Evolutionary conservation across 176 grass and related monocot genomes (phyloP).

Genomic region (Alopecurus myosuroides): DNA sequence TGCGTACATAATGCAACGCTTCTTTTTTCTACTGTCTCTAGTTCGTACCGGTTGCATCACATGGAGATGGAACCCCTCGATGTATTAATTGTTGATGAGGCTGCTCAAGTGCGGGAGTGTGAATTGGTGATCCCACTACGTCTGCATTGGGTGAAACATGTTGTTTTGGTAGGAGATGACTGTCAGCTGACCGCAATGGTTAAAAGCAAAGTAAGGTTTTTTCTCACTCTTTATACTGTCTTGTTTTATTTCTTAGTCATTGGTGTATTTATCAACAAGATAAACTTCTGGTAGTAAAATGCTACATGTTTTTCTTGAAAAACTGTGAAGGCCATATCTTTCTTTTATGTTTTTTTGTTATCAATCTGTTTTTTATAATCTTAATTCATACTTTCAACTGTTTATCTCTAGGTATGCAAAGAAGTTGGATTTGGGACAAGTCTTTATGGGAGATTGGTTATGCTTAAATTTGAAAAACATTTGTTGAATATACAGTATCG

Average conservation of each 20-base stretch:
- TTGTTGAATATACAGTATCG: no score
- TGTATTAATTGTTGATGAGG: slow-evolving; percentile 73
- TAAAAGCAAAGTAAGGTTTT: slow-evolving; percentile 52
- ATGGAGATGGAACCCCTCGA: slow-evolving; percentile 35
- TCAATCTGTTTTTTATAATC: not conserved
- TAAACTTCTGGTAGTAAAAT: not conserved
- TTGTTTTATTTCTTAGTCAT: not conserved
- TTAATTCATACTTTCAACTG: not conserved
- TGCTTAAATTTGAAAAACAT: slow-evolving; percentile 1
- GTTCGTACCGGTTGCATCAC: slow-evolving; percentile 57
- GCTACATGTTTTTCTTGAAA: no score
- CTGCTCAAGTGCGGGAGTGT: slow-evolving; percentile 65
- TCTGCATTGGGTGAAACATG: slow-evolving; percentile 48
- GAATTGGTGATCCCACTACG: slow-evolving; percentile 65
- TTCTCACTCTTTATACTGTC: not conserved
- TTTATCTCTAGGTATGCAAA: slow-evolving; percentile 46
- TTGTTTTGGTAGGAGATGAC: slow-evolving; percentile 42
- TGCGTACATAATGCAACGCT: slow-evolving; percentile 57
- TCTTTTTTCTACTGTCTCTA: slow-evolving; percentile 64
- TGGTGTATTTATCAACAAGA: not conserved
- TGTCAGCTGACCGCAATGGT: slow-evolving; percentile 60
- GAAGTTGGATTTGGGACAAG: slow-evolving; percentile 64
- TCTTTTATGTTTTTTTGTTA: not conserved
- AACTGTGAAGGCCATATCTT: no score
- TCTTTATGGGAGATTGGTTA: slow-evolving; percentile 66